Conservation (phyloP, 2,329 filamentous ascomycete genomes). For the Shiraia bambusicola region DNA sequence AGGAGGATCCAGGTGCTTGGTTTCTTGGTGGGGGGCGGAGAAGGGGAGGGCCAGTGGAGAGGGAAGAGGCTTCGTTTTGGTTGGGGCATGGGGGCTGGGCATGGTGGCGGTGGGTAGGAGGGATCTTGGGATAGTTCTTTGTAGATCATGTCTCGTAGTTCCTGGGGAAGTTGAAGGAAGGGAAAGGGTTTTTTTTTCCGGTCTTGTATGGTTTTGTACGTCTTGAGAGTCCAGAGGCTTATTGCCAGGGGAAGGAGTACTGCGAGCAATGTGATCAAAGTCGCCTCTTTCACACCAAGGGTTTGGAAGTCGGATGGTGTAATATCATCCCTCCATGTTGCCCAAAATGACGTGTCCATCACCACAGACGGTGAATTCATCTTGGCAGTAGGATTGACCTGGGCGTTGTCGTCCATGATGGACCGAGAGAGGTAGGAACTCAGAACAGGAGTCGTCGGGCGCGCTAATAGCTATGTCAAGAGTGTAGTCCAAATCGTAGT, state of each 20-base stretch:
- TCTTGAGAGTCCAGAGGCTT: constrained; percentile 10
- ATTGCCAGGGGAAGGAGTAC: constrained; percentile 12
- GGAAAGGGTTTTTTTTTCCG: constrained; percentile 24
- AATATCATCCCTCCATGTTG: neutral
- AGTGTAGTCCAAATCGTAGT: neutral
- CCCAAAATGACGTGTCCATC: neutral
- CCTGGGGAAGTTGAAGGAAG: constrained; percentile 34
- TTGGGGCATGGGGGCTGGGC: constrained; percentile 8
- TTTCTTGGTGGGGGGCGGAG: constrained; percentile 1
- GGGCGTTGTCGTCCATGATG: constrained; percentile 1
- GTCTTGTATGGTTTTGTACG: constrained; percentile 24
- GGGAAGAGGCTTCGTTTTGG: too few relatives aligned
- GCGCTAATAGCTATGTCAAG: too few relatives aligned
- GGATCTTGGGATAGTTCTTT: constrained; percentile 34
- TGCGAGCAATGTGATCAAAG: constrained; percentile 10
- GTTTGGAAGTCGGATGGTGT: neutral
- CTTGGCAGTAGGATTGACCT: neutral
- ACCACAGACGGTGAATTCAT: neutral
- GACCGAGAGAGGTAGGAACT: neutral
- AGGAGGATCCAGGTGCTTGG: constrained; percentile 32
- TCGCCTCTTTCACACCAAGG: neutral
- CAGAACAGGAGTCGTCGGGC: too few relatives aligned
- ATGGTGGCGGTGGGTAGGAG: constrained; percentile 26
- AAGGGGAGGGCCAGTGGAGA: constrained; percentile 4
- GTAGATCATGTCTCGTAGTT: constrained; percentile 39